Conservation (phyloP, 2,329 filamentous ascomycete species). For the Neonectria magnoliae region DNA sequence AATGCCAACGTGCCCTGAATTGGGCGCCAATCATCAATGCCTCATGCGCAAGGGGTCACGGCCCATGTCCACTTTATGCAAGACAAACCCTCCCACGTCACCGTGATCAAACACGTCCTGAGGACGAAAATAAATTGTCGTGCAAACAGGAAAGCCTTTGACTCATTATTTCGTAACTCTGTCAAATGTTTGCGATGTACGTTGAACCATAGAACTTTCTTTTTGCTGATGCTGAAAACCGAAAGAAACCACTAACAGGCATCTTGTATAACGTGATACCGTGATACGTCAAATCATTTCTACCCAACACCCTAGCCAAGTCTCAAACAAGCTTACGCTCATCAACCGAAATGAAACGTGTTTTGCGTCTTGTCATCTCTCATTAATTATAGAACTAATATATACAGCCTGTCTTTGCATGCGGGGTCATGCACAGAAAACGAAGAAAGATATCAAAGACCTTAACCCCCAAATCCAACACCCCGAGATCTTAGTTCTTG, state of each 20-base stretch:
- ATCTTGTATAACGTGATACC: neutral
- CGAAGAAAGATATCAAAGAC: too few relatives aligned
- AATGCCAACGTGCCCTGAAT: neutral
- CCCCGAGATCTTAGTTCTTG: too few relatives aligned
- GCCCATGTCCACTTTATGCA: conserved; percentile 28
- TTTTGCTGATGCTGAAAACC: neutral
- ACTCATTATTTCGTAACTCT: neutral
- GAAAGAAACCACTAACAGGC: neutral
- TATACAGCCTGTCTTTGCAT: too few relatives aligned
- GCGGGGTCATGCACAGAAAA: too few relatives aligned
- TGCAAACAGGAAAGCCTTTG: neutral
- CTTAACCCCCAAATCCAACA: too few relatives aligned
- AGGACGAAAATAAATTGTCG: neutral
- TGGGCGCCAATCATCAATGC: conserved; percentile 23
- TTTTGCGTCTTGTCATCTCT: neutral
- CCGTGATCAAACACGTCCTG: neutral
- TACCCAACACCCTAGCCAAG: neutral
- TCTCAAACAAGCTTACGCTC: neutral
- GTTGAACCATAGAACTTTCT: neutral
- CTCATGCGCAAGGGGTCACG: conserved; percentile 24
- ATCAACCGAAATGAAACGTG: neutral
- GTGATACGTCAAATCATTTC: neutral
- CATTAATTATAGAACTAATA: too few relatives aligned
- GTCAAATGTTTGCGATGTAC: neutral
- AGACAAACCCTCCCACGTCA: conserved; percentile 25